These are phyloP conservation scores for Syncephalis fuscata DNA, from an alignment of 371 early-diverging fungal species.

Conservation along the genomic window DNA sequence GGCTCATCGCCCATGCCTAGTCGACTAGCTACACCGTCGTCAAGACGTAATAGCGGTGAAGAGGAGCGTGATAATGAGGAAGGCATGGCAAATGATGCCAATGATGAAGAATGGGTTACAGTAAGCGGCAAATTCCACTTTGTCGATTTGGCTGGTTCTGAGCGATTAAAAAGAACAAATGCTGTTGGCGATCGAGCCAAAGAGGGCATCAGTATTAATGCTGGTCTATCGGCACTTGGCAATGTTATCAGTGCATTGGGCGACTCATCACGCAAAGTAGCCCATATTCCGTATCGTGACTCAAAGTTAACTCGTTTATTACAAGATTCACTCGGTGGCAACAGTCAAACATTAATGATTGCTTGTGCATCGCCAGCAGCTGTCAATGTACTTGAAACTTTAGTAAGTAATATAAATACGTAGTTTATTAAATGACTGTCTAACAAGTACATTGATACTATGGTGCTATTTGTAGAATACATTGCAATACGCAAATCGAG, in stretches of 20 bases:
- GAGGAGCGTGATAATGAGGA: too few relatives aligned
- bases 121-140: not conserved
- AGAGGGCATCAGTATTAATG: slow-evolving; percentile 98
- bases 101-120: not conserved
- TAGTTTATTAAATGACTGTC: too few relatives aligned
- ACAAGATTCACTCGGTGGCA: slow-evolving; percentile 93
- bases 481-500: slow-evolving; percentile 80
- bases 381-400: slow-evolving; percentile 69
- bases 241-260: slow-evolving; percentile 98
- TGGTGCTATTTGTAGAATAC: slow-evolving; percentile 48
- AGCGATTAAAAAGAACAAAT: slow-evolving; percentile 68
- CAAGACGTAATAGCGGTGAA: too few relatives aligned
- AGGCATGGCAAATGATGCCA: too few relatives aligned
- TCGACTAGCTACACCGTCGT: too few relatives aligned
- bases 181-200: slow-evolving; percentile 89
- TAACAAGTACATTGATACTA: too few relatives aligned
- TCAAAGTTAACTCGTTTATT: slow-evolving; percentile 94
- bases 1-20: too few relatives aligned
- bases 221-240: slow-evolving; percentile 92
- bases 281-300: slow-evolving; percentile 92
- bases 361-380: slow-evolving; percentile 81
- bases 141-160: slow-evolving; percentile 1
- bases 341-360: slow-evolving; percentile 80
- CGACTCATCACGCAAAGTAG: slow-evolving; percentile 39
- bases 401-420: not conserved